Percentiles rank a stretch among this genome's conserved stretches.
Evolutionary conservation across 306 rosid genomes (phyloP).

Genomic region (Elaeagnus macrophylla): DNA sequence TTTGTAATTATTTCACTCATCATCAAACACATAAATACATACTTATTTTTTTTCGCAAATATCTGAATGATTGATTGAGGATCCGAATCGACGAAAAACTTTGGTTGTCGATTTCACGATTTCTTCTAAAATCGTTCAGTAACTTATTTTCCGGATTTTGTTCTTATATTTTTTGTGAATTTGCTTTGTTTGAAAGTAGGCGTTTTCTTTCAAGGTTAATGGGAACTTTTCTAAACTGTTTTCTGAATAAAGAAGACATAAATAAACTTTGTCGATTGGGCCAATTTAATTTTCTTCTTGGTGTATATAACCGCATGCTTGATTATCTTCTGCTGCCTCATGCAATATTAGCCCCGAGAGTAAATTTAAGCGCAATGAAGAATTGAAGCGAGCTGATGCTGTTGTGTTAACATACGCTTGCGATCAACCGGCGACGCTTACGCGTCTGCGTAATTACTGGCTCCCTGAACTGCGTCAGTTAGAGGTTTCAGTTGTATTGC

Average conservation of each 20-base stretch:
- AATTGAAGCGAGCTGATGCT: conserved; percentile 70
- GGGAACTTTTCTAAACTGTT: no score
- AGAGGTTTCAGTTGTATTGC: conserved; percentile 29
- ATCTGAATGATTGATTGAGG: background rate
- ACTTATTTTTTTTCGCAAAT: background rate
- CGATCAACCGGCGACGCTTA: conserved; percentile 47
- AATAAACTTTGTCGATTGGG: no score
- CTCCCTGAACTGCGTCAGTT: conserved; percentile 56
- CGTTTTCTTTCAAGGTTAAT: no score
- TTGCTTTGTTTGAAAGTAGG: no score
- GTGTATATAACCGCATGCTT: background rate
- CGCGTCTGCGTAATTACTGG: conserved; percentile 61
- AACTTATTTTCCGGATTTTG: background rate
- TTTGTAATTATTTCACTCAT: background rate
- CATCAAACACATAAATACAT: background rate
- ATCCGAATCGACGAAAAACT: background rate
- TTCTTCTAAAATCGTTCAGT: background rate
- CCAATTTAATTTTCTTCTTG: background rate
- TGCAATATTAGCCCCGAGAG: conserved; percentile 49
- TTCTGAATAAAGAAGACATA: no score
- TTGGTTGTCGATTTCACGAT: no score
- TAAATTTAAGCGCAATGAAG: conserved; percentile 56
- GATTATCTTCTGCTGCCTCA: background rate
- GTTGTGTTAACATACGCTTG: conserved; percentile 76
- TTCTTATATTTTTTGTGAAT: background rate